Evolutionary conservation across 2,329 filamentous ascomycete species (phyloP).

Genomic region (Chaetomium sp.): DNA sequence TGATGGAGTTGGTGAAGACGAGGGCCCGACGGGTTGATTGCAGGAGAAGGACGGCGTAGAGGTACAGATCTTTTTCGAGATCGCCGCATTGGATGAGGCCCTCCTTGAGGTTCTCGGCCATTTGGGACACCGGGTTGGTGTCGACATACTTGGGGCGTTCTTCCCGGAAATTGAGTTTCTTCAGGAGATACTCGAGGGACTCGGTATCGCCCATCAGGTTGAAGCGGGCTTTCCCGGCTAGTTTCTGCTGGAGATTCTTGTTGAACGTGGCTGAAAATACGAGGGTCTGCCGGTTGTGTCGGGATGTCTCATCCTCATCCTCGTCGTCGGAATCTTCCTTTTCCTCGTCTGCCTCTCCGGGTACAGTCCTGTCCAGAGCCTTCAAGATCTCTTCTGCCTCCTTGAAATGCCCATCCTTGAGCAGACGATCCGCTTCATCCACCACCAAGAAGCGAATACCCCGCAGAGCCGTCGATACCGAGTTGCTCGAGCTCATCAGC

Average conservation of each 20-base stretch:
- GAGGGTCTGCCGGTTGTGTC: slow-evolving; percentile 66
- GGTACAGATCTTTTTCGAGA: slow-evolving; percentile 94
- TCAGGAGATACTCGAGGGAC: slow-evolving; percentile 87
- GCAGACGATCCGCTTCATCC: slow-evolving; percentile 86
- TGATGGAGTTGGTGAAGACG: slow-evolving; percentile 94
- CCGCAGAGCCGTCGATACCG: slow-evolving; percentile 64
- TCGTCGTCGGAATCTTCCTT: slow-evolving; percentile 41
- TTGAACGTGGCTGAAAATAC: slow-evolving; percentile 97
- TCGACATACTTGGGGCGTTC: slow-evolving; percentile 88
- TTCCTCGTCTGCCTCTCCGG: slow-evolving; percentile 42
- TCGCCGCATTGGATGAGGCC: slow-evolving; percentile 86
- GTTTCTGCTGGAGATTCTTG: slow-evolving; percentile 82
- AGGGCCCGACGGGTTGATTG: slow-evolving; percentile 75
- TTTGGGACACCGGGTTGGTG: slow-evolving; percentile 79
- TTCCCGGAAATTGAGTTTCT: slow-evolving; percentile 81
- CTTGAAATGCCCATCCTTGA: slow-evolving; percentile 92
- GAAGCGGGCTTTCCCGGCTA: slow-evolving; percentile 67
- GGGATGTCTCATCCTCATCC: slow-evolving; percentile 34
- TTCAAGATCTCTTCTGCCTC: slow-evolving; percentile 84
- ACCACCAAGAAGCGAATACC: slow-evolving; percentile 76
- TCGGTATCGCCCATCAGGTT: slow-evolving; percentile 66
- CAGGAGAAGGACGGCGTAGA: slow-evolving; percentile 80
- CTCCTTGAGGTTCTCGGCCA: slow-evolving; percentile 81
- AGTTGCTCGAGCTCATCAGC: slow-evolving; percentile 69
- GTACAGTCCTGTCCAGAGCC: slow-evolving; percentile 67